Evolutionary conservation across 2,329 filamentous ascomycete species (phyloP), one percentile per base, ranked within the genome.

Genomic region (Cladosporium halotolerans): DNA sequence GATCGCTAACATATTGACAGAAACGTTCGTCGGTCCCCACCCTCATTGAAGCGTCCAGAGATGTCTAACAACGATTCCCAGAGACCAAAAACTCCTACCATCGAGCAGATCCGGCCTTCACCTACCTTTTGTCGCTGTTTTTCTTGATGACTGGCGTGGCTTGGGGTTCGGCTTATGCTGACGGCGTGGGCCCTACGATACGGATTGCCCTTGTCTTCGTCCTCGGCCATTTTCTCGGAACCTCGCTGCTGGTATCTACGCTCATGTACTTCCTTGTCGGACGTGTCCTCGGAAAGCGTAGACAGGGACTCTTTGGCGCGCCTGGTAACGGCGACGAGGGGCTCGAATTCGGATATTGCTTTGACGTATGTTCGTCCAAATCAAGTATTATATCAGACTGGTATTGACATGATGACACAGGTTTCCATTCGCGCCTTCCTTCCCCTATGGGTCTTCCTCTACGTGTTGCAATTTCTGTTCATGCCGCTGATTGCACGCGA

Each of bases 51-150:
- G 8, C 11, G 14, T 32, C 13, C 3, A 28, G 23, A 28, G 4
- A 11, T n/a, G 34, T 5, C 41, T 51, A 36, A 54, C 23, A 11
- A 50, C 50, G 54, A 14, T 53, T 43, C 5, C n/a, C 53, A 66
- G 61, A 86, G 77, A 85, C 83, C 38, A 84, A 85, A 68, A 85
- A 85, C 66, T 84, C 82, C 58, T 86, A 83, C 77, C 83, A 86
- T 63, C 79, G 82, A 52, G 81, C 83, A 34, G 83, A 86, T 61
- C 83, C 83, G 2, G 84, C 83, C 18, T 86, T 86, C 66, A 83
- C 83, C 58, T 85, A 86, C 67, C 79, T 86, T 16, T 78, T 86
- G 57, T 82, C 81, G 57, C 80, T 84, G 70, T 85, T 86, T 71
- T 77, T 77, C 14, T 68, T 76, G 45, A 67, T 79, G 45, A 77